Conservation (phyloP, 2,329 filamentous ascomycete genomes). For the Bipolaris gigantea region DNA sequence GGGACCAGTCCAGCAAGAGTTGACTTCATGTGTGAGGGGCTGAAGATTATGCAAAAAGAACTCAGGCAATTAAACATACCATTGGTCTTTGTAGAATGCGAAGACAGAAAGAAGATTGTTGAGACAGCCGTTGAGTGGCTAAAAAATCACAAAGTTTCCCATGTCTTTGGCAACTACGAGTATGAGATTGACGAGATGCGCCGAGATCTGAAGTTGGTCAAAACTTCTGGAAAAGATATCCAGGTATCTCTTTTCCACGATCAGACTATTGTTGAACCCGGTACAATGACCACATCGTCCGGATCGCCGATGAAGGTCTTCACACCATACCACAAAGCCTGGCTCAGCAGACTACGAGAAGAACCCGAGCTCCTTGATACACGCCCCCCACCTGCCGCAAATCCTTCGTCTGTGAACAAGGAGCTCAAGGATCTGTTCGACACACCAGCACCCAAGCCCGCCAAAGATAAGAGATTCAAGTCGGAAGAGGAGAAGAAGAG, state of each 20-base stretch:
- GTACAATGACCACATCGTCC: conserved; percentile 46
- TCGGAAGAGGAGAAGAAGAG: conserved; percentile 45
- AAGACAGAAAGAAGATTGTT: conserved; percentile 49
- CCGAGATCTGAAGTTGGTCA: conserved; percentile 50
- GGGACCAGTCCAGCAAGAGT: conserved; percentile 53
- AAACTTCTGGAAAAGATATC: conserved; percentile 42
- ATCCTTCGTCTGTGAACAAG: conserved; percentile 33
- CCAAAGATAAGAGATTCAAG: conserved; percentile 48
- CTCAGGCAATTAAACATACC: conserved; percentile 54
- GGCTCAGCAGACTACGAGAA: conserved; percentile 49
- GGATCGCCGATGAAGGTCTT: conserved; percentile 57
- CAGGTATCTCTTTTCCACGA: conserved; percentile 53
- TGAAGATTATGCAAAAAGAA: conserved; percentile 51
- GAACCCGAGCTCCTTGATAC: conserved; percentile 50
- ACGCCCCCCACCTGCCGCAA: conserved; percentile 47
- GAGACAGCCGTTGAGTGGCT: conserved; percentile 49
- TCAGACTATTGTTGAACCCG: conserved; percentile 54
- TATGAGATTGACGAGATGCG: conserved; percentile 52
- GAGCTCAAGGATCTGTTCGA: conserved; percentile 39
- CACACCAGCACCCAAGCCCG: conserved; percentile 38
- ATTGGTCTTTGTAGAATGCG: conserved; percentile 49
- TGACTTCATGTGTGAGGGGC: conserved; percentile 53
- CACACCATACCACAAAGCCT: conserved; percentile 54
- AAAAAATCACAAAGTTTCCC: conserved; percentile 49
- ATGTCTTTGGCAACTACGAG: conserved; percentile 54